A percentile compares a stretch with the other conserved stretches of the same genome.
phyloP scores from a whole-genome alignment of 306 rosid species.

The Medicago lupulina region DNA sequence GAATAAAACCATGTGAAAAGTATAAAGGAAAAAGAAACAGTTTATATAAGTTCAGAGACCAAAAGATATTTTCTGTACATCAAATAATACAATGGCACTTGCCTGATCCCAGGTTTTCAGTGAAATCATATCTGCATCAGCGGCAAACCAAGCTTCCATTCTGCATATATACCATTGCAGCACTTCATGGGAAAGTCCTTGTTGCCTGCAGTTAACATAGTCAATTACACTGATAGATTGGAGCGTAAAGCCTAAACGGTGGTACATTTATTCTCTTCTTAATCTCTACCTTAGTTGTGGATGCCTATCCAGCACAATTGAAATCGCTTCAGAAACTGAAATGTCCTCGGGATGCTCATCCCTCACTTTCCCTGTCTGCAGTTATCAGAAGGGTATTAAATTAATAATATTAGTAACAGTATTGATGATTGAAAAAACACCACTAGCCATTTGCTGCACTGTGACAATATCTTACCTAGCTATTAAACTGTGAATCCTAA shows the following conservation, averaged over 20 bases:
- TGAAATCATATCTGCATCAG: constrained; percentile 82
- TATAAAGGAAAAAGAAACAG: not conserved
- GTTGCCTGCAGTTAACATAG: constrained; percentile 53
- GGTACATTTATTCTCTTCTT: constrained; percentile 7
- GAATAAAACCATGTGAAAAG: constrained; percentile 14
- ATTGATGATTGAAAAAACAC: too few relatives aligned
- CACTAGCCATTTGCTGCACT: too few relatives aligned
- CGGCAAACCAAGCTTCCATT: constrained; percentile 92
- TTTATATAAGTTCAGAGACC: not conserved
- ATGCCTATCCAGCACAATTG: constrained; percentile 63
- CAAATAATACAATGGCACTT: constrained; percentile 48
- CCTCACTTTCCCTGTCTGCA: constrained; percentile 72
- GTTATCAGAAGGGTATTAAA: not conserved
- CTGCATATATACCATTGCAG: constrained; percentile 82
- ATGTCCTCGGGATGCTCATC: constrained; percentile 69
- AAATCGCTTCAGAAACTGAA: constrained; percentile 68
- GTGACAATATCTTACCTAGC: too few relatives aligned
- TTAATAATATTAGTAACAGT: too few relatives aligned
- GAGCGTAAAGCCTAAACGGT: constrained; percentile 25
- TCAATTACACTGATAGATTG: constrained; percentile 26
- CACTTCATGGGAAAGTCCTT: constrained; percentile 73
- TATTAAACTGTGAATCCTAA: too few relatives aligned
- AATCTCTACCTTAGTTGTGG: constrained; percentile 65
- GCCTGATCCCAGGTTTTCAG: constrained; percentile 84
- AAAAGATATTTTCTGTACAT: constrained; percentile 35